phyloP scores from a whole-genome alignment of 441 rosid species.

The Croton laevigatus region DNA sequence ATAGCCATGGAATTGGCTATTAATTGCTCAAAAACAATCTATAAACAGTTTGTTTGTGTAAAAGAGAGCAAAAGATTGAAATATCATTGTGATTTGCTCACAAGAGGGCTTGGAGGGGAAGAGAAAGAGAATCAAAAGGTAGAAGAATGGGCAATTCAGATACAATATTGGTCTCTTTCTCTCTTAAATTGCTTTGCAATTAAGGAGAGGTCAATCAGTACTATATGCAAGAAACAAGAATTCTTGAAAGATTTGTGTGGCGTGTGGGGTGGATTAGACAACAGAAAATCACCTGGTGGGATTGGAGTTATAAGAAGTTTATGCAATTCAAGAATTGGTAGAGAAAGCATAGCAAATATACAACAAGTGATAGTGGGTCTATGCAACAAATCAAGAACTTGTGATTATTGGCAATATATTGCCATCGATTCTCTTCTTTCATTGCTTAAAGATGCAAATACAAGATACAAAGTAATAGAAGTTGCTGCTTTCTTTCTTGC shows the following conservation, averaged over 20 bases:
- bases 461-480: conserved; percentile 51
- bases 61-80: conserved; percentile 47
- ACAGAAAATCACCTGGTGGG: conserved; percentile 53
- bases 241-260: conserved; percentile 49
- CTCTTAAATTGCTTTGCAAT: conserved; percentile 67
- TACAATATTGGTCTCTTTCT: conserved; percentile 76
- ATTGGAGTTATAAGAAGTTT: conserved; percentile 54
- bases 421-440: conserved; percentile 66
- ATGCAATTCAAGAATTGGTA: conserved; percentile 52
- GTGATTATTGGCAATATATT: conserved; percentile 66
- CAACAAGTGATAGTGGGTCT: conserved; percentile 41
- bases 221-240: conserved; percentile 44
- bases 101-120: conserved; percentile 63
- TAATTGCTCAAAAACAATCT: conserved; percentile 42
- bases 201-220: conserved; percentile 40
- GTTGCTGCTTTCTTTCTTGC: conserved; percentile 43
- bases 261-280: conserved; percentile 67
- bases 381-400: conserved; percentile 61
- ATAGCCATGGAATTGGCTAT: conserved; percentile 49
- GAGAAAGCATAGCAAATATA: conserved; percentile 40
- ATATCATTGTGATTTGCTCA: conserved; percentile 70
- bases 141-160: conserved; percentile 80
- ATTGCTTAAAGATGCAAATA: conserved; percentile 62
- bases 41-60: conserved; percentile 46
- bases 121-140: conserved; percentile 58